Evolutionary conservation across 371 early-diverging fungal genomes (phyloP), one percentile per base, ranked within the genome.

Genomic region (Mortierella sp.): DNA sequence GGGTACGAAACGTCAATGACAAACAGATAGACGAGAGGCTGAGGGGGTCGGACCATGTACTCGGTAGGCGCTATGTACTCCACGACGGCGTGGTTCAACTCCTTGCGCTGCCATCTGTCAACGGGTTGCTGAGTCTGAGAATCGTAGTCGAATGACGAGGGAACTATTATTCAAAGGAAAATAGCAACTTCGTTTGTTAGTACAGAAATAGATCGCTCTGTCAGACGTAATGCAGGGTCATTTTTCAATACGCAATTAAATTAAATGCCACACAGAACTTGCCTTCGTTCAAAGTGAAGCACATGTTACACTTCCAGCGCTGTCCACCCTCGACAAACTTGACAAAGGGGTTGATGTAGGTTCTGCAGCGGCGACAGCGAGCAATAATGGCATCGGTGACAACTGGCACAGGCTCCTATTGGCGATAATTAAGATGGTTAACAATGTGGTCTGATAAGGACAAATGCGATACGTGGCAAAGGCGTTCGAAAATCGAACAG

Each of bases 251-350:
- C 31, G 34, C 37, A 58, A 34, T 58, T 34, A 34, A 58, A 34
- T 34, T 6, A 58, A 58, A 58, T 34, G 22, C 37, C 26, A 37
- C 48, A 5, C 22, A 19, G 0, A 24, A 16, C 79, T 55, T 89
- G 93, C 95, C 94, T 85, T 98, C 97, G 76, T 98, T 98, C 70
- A 92, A 88, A 26, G 97, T 85, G 79, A 90, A 93, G 86, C 99
- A 99, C 90, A 98, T 90, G 85, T 98, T 98, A 86, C 99, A 99
- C 85, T 94, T 94, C 99, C 98, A 99, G 50, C 96, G 91, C 50
- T 94, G 93, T 26, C 97, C 97, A 50, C 96, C 96, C 77, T 98
- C 98, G 0, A 96, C 93, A 89, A 97, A 97, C 58, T 92, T 92
- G 8, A 97, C 94, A 87, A 94, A 99, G 11, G 98, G 98, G 80